phyloP scores from a whole-genome alignment of 1,139 yeast genomes.

The Geotrichum klebahnii region DNA sequence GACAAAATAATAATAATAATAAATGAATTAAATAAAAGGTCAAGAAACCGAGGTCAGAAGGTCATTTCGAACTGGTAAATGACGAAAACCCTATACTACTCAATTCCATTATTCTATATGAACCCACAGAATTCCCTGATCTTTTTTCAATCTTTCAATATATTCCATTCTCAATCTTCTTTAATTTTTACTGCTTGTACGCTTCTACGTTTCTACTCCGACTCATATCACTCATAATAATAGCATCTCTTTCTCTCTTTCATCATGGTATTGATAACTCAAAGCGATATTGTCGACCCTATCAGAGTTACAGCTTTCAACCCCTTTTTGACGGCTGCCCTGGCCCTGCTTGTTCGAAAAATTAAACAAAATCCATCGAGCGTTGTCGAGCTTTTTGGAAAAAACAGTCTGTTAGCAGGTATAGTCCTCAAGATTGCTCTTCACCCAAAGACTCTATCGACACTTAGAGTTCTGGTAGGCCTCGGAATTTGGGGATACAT shows the following conservation, averaged over 20 bases:
- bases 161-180: not conserved
- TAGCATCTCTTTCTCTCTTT: not conserved
- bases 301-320: constrained; percentile 15
- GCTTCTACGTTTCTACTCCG: not conserved
- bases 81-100: no score
- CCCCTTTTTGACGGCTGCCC: constrained; percentile 12
- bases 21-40: no score
- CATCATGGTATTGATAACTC: constrained; percentile 16
- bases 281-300: constrained; percentile 14
- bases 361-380: constrained; percentile 4
- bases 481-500: constrained; percentile 9
- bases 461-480: constrained; percentile 5
- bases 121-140: no score
- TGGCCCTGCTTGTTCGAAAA: constrained; percentile 3
- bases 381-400: not conserved
- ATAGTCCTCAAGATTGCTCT: constrained; percentile 4
- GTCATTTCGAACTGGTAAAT: no score
- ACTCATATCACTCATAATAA: not conserved
- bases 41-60: no score
- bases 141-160: no score
- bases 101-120: no score
- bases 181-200: no score
- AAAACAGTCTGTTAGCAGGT: not conserved
- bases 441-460: not conserved
- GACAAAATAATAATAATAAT: no score